A percentile compares a stretch with the other conserved stretches of the same genome.
These are phyloP conservation scores for Metschnikowia gruessii DNA, from an alignment of 805 yeast genomes.

Conservation along the genomic window DNA sequence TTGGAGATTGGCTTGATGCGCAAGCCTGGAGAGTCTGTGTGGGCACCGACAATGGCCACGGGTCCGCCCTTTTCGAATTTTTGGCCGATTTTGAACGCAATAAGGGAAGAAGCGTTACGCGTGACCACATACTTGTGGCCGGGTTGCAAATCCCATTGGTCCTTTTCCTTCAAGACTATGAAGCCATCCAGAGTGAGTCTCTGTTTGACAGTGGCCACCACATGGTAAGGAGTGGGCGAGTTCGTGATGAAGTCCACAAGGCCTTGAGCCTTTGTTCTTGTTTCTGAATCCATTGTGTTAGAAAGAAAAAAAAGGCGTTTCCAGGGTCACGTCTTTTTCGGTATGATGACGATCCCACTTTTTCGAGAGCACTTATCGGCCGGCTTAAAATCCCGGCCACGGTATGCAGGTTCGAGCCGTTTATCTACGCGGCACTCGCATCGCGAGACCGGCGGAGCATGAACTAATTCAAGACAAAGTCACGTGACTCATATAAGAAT, in stretches of 20 bases:
- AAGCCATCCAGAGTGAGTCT: constrained; percentile 63
- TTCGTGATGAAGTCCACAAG: constrained; percentile 75
- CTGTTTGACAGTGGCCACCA: constrained; percentile 64
- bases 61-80: constrained; percentile 76
- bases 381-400: background rate
- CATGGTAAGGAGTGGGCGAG: constrained; percentile 95
- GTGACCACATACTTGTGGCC: constrained; percentile 81
- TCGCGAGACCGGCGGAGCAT: background rate
- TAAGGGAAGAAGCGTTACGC: constrained; percentile 82
- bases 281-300: constrained; percentile 14
- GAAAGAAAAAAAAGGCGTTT: too few species aligned
- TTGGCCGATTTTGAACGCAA: constrained; percentile 82
- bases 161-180: constrained; percentile 66
- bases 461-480: background rate
- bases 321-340: background rate
- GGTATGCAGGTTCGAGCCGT: constrained; percentile 8
- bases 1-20: constrained; percentile 86
- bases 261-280: constrained; percentile 43
- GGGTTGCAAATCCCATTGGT: constrained; percentile 55
- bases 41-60: constrained; percentile 89
- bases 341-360: background rate
- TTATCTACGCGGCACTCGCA: constrained; percentile 5
- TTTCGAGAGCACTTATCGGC: background rate
- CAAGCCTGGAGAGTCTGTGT: constrained; percentile 90
- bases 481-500: background rate